Conservation (phyloP, 192 early-diverging fungal species). For the Mortierella antarctica region DNA sequence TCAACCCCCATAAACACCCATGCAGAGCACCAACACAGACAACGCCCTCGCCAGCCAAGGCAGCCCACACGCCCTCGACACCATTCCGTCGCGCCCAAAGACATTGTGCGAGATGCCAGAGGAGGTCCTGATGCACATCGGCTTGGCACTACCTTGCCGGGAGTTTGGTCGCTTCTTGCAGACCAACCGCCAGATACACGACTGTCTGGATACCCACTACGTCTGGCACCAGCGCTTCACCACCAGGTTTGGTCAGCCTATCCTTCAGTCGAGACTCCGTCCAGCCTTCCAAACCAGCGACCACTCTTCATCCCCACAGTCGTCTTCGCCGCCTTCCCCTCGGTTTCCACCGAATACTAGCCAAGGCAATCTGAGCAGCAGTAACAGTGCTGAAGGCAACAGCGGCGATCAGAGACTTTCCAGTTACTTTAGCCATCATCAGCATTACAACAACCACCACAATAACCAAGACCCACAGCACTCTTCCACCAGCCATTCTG, state of each 20-base stretch:
- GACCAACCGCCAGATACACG: constrained; percentile 18
- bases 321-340: constrained; percentile 6
- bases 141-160: constrained; percentile 6
- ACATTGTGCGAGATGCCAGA: constrained; percentile 25
- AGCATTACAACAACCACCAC: not conserved
- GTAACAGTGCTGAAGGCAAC: constrained; percentile 1
- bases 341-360: not conserved
- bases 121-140: constrained; percentile 32
- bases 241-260: constrained; percentile 26
- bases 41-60: not conserved
- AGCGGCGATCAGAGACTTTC: not conserved
- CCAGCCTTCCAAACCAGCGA: not conserved
- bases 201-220: constrained; percentile 24
- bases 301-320: not conserved
- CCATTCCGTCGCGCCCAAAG: not conserved
- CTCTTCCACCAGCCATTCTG: too few relatives aligned
- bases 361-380: constrained; percentile 1
- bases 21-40: not conserved
- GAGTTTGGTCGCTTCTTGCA: constrained; percentile 39
- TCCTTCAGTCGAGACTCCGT: constrained; percentile 15
- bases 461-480: not conserved
- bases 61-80: not conserved
- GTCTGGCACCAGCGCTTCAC: constrained; percentile 44
- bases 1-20: not conserved
- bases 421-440: not conserved